Base-by-base conservation (phyloP, 1,139 yeast genomes). In the Hansenula sp. region DNA sequence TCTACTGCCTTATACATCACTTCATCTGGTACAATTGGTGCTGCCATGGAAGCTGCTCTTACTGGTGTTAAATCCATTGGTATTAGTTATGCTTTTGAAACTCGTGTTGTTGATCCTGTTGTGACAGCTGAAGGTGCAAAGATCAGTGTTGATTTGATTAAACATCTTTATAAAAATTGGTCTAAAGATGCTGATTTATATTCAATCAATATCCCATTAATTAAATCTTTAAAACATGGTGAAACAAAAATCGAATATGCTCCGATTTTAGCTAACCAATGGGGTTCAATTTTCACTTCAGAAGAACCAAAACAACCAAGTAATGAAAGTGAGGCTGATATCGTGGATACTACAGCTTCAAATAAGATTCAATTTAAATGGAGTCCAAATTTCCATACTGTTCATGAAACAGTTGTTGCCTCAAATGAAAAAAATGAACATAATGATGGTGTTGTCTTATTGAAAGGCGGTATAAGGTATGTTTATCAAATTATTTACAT, bases 21-120 rank as follows among this genome's bases (percentile, higher is more conserved):
- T 55, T 80, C 96, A 11, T 82, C 94, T 52, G 98, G 98, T n/a
- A 92, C 98, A 1, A 85, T 92, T 22, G 98, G 98, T 21, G 97
- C 96, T 1, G 95, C 97, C 1, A 79, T 90, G 89, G 98, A 92
- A 63, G 95, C 92, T 1, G 87, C 85, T 2, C 77, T 92, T 34
- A 82, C 87, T 45, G 90, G 89, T 1, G 75, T 75, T 29, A 80
- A 73, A 52, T 68, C 96, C 3, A 72, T 92, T 46, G 97, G 96
- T 2, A 57, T 92, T 35, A 85, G 95, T 32, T 92, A 79, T 69
- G 92, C 95, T 8, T 90, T 82, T 57, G 73, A 68, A 39, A 45
- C 59, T 29, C 74, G 73, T 43, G 64, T 69, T 34, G 87, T 83
- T 45, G 72, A 78, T 39, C 73, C 69, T 29, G 62, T 63, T 7